phyloP scores from a whole-genome alignment of 2,329 filamentous ascomycete genomes.

The Sporothrix protearum region DNA sequence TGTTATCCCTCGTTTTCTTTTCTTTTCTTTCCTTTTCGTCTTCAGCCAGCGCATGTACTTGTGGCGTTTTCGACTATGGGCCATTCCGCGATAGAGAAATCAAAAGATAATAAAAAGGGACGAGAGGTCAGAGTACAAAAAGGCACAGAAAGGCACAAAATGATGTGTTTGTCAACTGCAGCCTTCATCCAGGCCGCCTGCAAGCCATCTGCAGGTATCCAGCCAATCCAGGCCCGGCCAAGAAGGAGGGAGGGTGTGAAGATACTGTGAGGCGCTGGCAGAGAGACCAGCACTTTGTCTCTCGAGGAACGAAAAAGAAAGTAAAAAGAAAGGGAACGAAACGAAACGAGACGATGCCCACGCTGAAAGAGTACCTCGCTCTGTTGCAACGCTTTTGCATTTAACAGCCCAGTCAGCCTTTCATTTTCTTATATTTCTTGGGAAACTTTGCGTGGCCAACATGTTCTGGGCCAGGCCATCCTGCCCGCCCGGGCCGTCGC shows the following conservation, averaged over 20 bases:
- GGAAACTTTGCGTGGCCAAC: neutral
- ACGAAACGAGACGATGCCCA: neutral
- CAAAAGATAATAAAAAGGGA: neutral
- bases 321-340: neutral
- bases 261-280: neutral
- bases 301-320: neutral
- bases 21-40: neutral
- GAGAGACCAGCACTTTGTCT: neutral
- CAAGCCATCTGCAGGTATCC: conserved; percentile 11
- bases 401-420: neutral
- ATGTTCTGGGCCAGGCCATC: neutral
- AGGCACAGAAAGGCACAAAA: neutral
- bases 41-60: neutral
- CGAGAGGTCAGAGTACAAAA: no score
- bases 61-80: neutral
- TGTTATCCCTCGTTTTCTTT: neutral
- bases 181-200: conserved; percentile 12
- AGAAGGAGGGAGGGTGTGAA: neutral
- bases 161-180: neutral
- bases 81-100: neutral
- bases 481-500: neutral
- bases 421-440: no score
- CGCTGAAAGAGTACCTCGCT: neutral
- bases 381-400: neutral
- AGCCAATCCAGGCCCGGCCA: conserved; percentile 1